phyloP scores from a whole-genome alignment of 148 eudicot genomes.

The Gaultheria prostrata region DNA sequence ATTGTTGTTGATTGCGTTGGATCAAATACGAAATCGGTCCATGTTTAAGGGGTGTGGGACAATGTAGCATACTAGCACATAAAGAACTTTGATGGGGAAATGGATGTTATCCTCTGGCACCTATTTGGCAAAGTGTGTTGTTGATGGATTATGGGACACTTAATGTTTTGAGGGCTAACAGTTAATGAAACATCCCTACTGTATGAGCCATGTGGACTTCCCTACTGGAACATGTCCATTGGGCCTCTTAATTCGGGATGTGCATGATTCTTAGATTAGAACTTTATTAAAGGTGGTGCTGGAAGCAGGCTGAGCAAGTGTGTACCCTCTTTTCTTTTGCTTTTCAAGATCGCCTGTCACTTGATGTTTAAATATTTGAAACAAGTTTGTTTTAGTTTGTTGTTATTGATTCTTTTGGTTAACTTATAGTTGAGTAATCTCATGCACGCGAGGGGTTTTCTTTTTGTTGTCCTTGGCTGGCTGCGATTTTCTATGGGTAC shows the following conservation, averaged over 20 bases:
- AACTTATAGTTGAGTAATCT: not conserved
- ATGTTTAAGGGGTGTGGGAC: no score
- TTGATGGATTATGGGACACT: not conserved
- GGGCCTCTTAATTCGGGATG: not conserved
- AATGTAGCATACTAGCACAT: no score
- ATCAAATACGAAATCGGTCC: no score
- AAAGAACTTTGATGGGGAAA: not conserved
- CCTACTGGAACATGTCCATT: not conserved
- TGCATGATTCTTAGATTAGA: not conserved
- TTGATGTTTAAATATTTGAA: not conserved
- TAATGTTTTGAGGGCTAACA: not conserved
- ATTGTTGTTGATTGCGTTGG: no score
- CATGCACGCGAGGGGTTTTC: no score
- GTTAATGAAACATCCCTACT: not conserved
- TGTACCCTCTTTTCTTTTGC: not conserved
- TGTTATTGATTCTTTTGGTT: not conserved
- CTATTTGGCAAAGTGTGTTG: not conserved
- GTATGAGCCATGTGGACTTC: not conserved
- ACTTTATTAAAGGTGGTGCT: no score
- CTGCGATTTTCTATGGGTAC: not conserved
- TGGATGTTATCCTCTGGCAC: not conserved
- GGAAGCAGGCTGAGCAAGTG: not conserved
- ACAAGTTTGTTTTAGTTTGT: not conserved
- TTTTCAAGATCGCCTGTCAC: not conserved
- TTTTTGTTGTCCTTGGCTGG: no score